Evolutionary conservation across 1,284 basidiomycete genomes (phyloP), one percentile per base, ranked within the genome.

Genomic region (Malassezia globosa): DNA sequence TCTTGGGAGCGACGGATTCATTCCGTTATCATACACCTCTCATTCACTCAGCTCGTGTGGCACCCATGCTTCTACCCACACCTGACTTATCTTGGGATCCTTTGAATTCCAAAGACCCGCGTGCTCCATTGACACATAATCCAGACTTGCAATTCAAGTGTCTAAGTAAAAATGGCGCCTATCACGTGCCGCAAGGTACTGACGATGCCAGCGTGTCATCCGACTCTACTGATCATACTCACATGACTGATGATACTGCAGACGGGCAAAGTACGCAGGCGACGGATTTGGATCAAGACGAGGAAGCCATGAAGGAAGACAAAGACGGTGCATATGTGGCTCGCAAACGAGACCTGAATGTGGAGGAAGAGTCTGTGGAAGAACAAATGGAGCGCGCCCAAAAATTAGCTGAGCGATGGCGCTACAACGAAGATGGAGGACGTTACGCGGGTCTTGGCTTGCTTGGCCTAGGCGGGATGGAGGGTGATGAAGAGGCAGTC

Each of bases 401-500:
- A 3, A 39, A 48, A 16, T 25, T 61, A 16, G 58, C 60, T 36
- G 66, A 69, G 49, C 57, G 61, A 16, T 70, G 67, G 67, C 52
- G 66, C 19, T 70, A 70, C 48, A 66, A 70, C 42, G 66, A 70
- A 42, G 67, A 70, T 44, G 52, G 54, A 5, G 67, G 67, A 5
- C 56, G 62, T 14, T 70, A 62, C 47, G 67, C 67, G 5, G 67
- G 67, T 7, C 53, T 69, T 1, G 67, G 67, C 27, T 64, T 70
- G 4, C 55, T 59, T 6, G 62, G 66, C 10, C 56, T 70, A 1
- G 67, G 67, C 26, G 67, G 67, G 34, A 70, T 70, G 67, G 67
- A 70, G 37, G 66, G 68, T 21, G 67, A 70, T 24, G 66, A 69
- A 31, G 67, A 70, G 46, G 67, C 66, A 7, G 64, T 70, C 14